phyloP scores from a whole-genome alignment of 2,329 filamentous ascomycete genomes.

The Cytospora piceae region DNA sequence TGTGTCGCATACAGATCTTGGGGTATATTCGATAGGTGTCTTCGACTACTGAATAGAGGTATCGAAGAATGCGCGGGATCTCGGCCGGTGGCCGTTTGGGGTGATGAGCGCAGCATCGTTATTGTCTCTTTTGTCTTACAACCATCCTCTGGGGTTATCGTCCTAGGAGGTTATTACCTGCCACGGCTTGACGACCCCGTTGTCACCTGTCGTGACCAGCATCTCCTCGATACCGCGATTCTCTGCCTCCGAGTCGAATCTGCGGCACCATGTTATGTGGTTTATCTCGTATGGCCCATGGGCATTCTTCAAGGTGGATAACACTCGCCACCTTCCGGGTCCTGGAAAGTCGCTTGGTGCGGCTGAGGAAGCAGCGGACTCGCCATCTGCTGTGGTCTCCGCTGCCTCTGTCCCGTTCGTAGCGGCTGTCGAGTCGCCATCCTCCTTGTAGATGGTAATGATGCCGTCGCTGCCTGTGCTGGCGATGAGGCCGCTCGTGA shows the following conservation, averaged over 20 bases:
- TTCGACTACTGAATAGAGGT: not conserved
- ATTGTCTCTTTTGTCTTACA: not conserved
- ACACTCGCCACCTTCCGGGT: conserved; percentile 68
- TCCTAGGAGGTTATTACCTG: conserved; percentile 41
- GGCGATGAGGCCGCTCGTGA: conserved; percentile 74
- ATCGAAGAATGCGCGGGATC: not conserved
- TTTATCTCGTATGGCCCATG: conserved; percentile 96
- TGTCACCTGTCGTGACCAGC: conserved; percentile 88
- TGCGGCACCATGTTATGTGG: conserved; percentile 83
- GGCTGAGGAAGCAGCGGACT: conserved; percentile 28
- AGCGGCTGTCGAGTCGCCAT: not conserved
- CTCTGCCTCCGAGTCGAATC: conserved; percentile 68
- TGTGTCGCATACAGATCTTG: not conserved
- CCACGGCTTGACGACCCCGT: conserved; percentile 88
- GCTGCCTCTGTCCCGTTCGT: not conserved
- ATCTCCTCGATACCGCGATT: conserved; percentile 73
- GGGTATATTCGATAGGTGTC: conserved; percentile 3
- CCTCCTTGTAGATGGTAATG: conserved; percentile 78
- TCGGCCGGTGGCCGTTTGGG: not conserved
- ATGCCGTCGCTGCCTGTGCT: conserved; percentile 87
- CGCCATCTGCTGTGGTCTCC: not conserved
- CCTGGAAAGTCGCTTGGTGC: conserved; percentile 14
- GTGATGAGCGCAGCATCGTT: not conserved
- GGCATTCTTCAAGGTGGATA: conserved; percentile 71
- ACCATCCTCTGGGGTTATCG: not conserved